Conservation (phyloP, 2,329 filamentous ascomycete species). For the Chrysoporthe puriensis region DNA sequence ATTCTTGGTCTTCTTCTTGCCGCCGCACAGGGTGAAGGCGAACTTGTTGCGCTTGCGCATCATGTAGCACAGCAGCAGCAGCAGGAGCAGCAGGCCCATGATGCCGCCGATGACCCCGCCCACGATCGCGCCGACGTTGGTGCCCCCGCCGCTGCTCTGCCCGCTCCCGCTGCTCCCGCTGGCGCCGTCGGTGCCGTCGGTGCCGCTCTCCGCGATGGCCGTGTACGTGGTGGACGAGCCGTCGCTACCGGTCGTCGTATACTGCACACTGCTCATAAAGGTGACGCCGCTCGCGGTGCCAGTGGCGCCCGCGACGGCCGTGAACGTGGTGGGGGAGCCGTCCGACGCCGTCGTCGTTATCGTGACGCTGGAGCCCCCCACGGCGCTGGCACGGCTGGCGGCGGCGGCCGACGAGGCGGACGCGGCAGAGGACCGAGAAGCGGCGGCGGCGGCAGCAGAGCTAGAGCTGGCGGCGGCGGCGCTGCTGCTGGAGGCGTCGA, state of each 20-base stretch:
- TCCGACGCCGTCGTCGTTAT: slow-evolving; percentile 26
- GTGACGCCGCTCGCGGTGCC: slow-evolving; percentile 19
- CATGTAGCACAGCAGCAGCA: slow-evolving; percentile 32
- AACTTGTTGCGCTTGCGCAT: slow-evolving; percentile 32
- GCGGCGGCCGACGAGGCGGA: slow-evolving; percentile 18
- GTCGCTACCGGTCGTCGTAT: slow-evolving; percentile 27
- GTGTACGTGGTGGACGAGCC: slow-evolving; percentile 26
- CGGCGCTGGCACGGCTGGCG: slow-evolving; percentile 12
- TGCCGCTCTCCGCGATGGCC: slow-evolving; percentile 13
- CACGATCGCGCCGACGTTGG: slow-evolving; percentile 36
- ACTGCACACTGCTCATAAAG: slow-evolving; percentile 21
- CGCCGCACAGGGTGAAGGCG: slow-evolving; percentile 23
- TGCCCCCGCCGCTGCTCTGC: slow-evolving; percentile 15
- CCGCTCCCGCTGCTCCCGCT: slow-evolving; percentile 9
- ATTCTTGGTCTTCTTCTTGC: slow-evolving; percentile 29
- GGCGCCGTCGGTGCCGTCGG: slow-evolving; percentile 1
- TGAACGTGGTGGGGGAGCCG: slow-evolving; percentile 25
- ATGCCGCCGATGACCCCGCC: slow-evolving; percentile 39
- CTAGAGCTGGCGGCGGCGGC: slow-evolving; percentile 24
- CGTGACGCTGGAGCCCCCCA: slow-evolving; percentile 25
- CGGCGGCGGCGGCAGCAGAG: slow-evolving; percentile 16
- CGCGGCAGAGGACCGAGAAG: slow-evolving; percentile 15
- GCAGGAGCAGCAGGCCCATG: slow-evolving; percentile 33
- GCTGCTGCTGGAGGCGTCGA: slow-evolving; percentile 37
- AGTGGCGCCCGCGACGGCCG: slow-evolving; percentile 21